phyloP scores from a whole-genome alignment of 768 basidiomycete species.

The Amanita jacksonii region DNA sequence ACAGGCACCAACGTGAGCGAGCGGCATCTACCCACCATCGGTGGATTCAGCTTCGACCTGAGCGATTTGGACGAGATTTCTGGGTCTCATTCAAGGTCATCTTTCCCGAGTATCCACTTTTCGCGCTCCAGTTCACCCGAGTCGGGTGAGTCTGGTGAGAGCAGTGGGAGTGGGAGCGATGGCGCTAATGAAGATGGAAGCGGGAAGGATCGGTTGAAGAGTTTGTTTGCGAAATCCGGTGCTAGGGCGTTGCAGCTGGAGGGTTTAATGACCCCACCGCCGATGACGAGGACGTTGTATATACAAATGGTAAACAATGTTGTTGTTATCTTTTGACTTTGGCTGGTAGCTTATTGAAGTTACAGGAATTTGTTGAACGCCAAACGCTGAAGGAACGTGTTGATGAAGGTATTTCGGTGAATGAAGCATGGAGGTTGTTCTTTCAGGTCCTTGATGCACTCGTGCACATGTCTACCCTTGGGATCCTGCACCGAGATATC shows the following conservation, averaged over 20 bases:
- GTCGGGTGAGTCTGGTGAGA: constrained; percentile 14
- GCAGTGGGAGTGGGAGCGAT: constrained; percentile 13
- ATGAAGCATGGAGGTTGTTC: constrained; percentile 85
- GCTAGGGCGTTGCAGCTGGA: constrained; percentile 13
- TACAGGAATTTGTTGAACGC: constrained; percentile 80
- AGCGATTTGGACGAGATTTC: constrained; percentile 54
- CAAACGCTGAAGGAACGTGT: constrained; percentile 87
- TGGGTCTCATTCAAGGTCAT: constrained; percentile 33
- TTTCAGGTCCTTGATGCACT: constrained; percentile 86
- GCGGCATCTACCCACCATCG: constrained; percentile 31
- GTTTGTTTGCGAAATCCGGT: constrained; percentile 23
- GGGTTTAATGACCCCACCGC: constrained; percentile 18
- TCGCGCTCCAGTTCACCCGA: constrained; percentile 35
- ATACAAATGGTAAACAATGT: constrained; percentile 63
- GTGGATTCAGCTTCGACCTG: constrained; percentile 57
- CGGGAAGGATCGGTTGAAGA: constrained; percentile 21
- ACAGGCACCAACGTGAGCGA: background rate
- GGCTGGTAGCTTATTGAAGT: background rate
- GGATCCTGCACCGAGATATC: constrained; percentile 87
- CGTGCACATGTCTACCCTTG: constrained; percentile 78
- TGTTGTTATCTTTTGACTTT: no score
- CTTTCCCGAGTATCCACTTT: constrained; percentile 86
- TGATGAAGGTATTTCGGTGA: constrained; percentile 71
- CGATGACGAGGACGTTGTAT: constrained; percentile 59
- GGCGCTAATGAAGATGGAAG: constrained; percentile 22